phyloP scores from a whole-genome alignment of 2,329 filamentous ascomycete species.

The Neoscytalidium dimidiatum region DNA sequence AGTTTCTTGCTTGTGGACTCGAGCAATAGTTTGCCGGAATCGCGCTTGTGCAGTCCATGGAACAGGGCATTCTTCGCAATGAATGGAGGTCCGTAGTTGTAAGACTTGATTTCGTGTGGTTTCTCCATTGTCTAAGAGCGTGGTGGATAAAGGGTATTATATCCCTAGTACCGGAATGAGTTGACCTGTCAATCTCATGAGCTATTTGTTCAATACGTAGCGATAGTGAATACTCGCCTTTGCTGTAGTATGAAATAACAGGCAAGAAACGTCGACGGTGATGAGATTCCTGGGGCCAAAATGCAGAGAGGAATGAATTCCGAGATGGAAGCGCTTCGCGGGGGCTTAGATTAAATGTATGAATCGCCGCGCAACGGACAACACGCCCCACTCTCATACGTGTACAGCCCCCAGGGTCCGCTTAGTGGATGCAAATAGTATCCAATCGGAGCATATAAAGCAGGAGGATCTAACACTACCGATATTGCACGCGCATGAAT shows the following conservation, averaged over 20 bases:
- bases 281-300: too few species aligned
- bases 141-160: too few species aligned
- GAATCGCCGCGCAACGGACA: neutral
- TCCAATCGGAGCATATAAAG: constrained; percentile 1
- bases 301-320: too few species aligned
- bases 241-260: too few species aligned
- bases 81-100: neutral
- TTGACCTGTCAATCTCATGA: neutral
- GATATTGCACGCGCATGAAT: neutral
- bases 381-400: constrained; percentile 9
- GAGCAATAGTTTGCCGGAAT: neutral
- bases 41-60: neutral
- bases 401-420: neutral
- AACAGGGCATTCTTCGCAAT: neutral
- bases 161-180: neutral
- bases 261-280: too few species aligned
- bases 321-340: neutral
- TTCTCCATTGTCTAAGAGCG: neutral
- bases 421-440: neutral
- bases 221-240: too few species aligned
- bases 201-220: too few species aligned
- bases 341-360: neutral
- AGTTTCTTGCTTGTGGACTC: neutral
- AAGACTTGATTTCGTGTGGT: too few species aligned
- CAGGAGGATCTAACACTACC: neutral